These are phyloP conservation scores for Striga asiatica DNA, from an alignment of 257 asterid genomes.

Conservation along the genomic window DNA sequence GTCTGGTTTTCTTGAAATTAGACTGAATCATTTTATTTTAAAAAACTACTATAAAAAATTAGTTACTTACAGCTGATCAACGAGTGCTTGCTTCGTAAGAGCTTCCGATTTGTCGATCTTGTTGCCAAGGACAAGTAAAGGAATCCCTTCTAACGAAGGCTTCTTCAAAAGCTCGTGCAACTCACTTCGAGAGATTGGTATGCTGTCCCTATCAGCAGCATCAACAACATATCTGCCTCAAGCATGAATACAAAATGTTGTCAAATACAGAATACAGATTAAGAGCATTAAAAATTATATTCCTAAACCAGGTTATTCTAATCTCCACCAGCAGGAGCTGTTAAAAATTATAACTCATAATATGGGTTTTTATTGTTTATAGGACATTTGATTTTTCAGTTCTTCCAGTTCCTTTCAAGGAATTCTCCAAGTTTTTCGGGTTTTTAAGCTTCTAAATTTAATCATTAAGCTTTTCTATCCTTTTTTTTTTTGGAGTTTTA, in stretches of 20 bases:
- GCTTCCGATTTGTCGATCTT: constrained; percentile 86
- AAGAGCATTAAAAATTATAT: neutral
- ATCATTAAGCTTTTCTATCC: no score
- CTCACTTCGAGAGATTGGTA: constrained; percentile 74
- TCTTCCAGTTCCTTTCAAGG: no score
- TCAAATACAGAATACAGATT: neutral
- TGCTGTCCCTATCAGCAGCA: constrained; percentile 88
- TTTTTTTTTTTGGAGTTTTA: no score
- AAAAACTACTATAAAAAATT: no score
- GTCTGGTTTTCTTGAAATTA: neutral
- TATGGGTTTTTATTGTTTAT: no score
- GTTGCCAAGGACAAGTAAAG: constrained; percentile 80
- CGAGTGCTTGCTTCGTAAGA: constrained; percentile 61
- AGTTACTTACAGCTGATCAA: constrained; percentile 88
- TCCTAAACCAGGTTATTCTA: neutral
- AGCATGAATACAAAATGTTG: neutral
- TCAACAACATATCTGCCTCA: constrained; percentile 70
- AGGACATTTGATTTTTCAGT: no score
- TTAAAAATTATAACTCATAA: neutral
- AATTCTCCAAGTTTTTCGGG: no score
- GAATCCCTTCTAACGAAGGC: constrained; percentile 62
- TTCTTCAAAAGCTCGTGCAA: constrained; percentile 65
- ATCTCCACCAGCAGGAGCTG: neutral
- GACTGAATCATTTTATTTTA: no score
- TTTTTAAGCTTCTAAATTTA: no score